A percentile compares a stretch with the other conserved stretches of the same genome.
Evolutionary conservation across 192 early-diverging fungal species (phyloP).

Genomic region (Radiomyces spectabilis): DNA sequence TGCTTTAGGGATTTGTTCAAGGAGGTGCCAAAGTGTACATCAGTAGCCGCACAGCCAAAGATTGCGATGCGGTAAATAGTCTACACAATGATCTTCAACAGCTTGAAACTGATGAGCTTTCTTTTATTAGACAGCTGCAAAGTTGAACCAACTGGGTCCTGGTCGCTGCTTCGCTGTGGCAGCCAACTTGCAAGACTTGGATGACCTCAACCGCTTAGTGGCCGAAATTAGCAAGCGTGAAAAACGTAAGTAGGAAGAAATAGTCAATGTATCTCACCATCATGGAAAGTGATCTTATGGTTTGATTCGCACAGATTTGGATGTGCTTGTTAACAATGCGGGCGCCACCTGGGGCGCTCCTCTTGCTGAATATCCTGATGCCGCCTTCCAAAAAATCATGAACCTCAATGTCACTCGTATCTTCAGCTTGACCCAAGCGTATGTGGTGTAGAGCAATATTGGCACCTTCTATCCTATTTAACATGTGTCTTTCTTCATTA

Average conservation of each 20-base stretch:
- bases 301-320: conserved; percentile 41
- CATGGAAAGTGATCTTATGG: background rate
- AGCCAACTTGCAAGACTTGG: conserved; percentile 60
- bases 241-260: conserved; percentile 29
- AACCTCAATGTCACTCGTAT: conserved; percentile 79
- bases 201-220: conserved; percentile 49
- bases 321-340: conserved; percentile 87
- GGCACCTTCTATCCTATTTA: background rate
- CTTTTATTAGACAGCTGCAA: conserved; percentile 41
- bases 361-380: conserved; percentile 49
- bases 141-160: conserved; percentile 59
- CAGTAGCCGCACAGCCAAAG: conserved; percentile 63
- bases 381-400: conserved; percentile 69
- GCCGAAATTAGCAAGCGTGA: conserved; percentile 51
- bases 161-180: conserved; percentile 69
- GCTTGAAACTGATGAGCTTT: too few species aligned
- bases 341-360: conserved; percentile 55
- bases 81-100: too few species aligned
- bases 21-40: conserved; percentile 94
- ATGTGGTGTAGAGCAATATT: conserved; percentile 8
- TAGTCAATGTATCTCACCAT: background rate
- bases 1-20: conserved; percentile 59
- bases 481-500: conserved; percentile 10
- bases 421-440: conserved; percentile 73
- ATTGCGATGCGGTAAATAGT: conserved; percentile 41